Base-by-base conservation (phyloP, 139 green algal genomes). In the Chlorella sp. region DNA sequence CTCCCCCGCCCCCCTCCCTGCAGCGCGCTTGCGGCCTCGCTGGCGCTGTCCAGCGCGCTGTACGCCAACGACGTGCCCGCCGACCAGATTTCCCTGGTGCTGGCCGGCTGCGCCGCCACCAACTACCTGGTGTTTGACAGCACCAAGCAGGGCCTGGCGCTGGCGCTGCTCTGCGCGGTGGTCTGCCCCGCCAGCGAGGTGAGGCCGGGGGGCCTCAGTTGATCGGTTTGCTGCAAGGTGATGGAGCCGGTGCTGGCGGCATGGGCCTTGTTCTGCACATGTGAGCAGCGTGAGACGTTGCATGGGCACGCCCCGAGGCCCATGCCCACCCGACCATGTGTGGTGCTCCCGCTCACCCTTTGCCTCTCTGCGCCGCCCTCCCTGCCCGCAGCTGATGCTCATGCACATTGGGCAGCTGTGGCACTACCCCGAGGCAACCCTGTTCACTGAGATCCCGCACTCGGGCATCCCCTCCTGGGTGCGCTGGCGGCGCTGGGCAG, bases 161-260 rank as follows among this genome's bases (percentile, higher is more conserved):
- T 95, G 41, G 90, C 82, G 13, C 30, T 87, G 28, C 64, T 95
- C 20, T 95, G 92, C 65, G 92, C 85, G 41, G n/a, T 95, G 26
- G 90, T 79, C 8, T 92, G 90, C 19, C 81, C 81, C 36, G 81
- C 67, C 46, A 58, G 38, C 40, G 77, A 83, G 70, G 70, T 76
- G 70, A 56, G 70, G 36, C 8, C 19, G 30, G 14, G 14, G 32
- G 26, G n/a, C n/a, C n/a, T n/a, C n/a, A n/a, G n/a, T n/a, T n/a
- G n/a, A n/a, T n/a, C n/a, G n/a, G n/a, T n/a, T n/a, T n/a, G n/a
- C n/a, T n/a, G n/a, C n/a, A n/a, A n/a, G n/a, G n/a, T n/a, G n/a
- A n/a, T n/a, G n/a, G n/a, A n/a, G n/a, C n/a, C n/a, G n/a, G n/a
- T n/a, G n/a, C n/a, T n/a, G n/a, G n/a, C n/a, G n/a, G n/a, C n/a